phyloP scores from a whole-genome alignment of 116 monocot genomes.

The Posidonia oceanica region DNA sequence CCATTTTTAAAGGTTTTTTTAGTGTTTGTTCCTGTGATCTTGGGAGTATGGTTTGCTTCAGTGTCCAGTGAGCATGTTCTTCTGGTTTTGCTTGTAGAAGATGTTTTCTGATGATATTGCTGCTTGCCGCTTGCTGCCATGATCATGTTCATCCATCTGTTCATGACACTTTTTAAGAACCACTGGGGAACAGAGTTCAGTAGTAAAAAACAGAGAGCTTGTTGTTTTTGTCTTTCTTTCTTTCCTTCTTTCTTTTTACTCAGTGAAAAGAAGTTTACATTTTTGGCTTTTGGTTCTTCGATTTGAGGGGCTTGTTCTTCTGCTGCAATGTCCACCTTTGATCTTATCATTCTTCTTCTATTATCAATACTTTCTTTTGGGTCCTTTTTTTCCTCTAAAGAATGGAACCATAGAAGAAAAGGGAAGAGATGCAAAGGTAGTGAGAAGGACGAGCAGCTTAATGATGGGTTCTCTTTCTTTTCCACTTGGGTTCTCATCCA shows the following conservation, averaged over 20 bases:
- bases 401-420: neutral
- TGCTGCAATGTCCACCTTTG: neutral
- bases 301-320: neutral
- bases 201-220: too few relatives aligned
- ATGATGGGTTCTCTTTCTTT: neutral
- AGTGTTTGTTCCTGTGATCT: too few relatives aligned
- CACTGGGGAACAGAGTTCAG: too few relatives aligned
- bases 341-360: neutral
- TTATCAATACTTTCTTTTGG: neutral
- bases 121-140: neutral
- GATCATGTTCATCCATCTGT: neutral
- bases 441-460: neutral
- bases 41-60: too few relatives aligned
- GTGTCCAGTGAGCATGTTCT: too few relatives aligned
- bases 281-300: neutral
- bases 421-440: neutral
- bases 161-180: too few relatives aligned
- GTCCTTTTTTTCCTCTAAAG: too few relatives aligned
- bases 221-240: neutral
- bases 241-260: neutral
- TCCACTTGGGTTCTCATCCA: neutral
- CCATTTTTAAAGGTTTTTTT: too few relatives aligned
- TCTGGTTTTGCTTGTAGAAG: too few relatives aligned
- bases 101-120: too few relatives aligned
- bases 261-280: neutral